phyloP scores from a whole-genome alignment of 352 stramenopile species.

The Phytopythium litorale region DNA sequence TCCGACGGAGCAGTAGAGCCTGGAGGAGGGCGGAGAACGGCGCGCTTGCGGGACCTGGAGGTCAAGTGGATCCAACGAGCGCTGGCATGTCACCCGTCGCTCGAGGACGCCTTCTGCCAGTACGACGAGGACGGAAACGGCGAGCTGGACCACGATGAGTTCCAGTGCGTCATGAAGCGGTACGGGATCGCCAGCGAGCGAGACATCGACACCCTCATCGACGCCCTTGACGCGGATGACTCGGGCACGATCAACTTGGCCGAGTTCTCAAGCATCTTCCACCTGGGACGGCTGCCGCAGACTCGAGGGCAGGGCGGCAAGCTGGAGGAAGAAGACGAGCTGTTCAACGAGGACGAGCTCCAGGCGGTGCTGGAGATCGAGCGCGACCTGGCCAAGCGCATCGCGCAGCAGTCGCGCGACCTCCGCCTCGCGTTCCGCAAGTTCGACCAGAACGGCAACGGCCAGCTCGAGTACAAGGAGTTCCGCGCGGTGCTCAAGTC shows the following conservation, averaged over 20 bases:
- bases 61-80: conserved; percentile 64
- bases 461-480: conserved; percentile 62
- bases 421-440: conserved; percentile 56
- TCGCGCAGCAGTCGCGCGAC: conserved; percentile 51
- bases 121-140: conserved; percentile 55
- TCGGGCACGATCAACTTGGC: conserved; percentile 53
- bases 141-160: conserved; percentile 57
- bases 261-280: conserved; percentile 58
- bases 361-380: conserved; percentile 65
- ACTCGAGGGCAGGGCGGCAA: conserved; percentile 11
- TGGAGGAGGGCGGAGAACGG: conserved; percentile 18
- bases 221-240: conserved; percentile 38
- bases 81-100: conserved; percentile 49
- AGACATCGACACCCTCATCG: conserved; percentile 49
- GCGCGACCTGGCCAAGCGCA: conserved; percentile 47
- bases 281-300: conserved; percentile 28
- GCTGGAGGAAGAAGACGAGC: conserved; percentile 20
- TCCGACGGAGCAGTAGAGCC: conserved; percentile 12
- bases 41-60: conserved; percentile 41
- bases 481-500: conserved; percentile 60
- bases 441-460: conserved; percentile 68
- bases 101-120: conserved; percentile 58
- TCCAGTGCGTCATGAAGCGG: conserved; percentile 61
- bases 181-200: conserved; percentile 55
- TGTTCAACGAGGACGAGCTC: conserved; percentile 39